Evolutionary conservation across 768 basidiomycete species (phyloP).

Genomic region (Polyporus arcularius): DNA sequence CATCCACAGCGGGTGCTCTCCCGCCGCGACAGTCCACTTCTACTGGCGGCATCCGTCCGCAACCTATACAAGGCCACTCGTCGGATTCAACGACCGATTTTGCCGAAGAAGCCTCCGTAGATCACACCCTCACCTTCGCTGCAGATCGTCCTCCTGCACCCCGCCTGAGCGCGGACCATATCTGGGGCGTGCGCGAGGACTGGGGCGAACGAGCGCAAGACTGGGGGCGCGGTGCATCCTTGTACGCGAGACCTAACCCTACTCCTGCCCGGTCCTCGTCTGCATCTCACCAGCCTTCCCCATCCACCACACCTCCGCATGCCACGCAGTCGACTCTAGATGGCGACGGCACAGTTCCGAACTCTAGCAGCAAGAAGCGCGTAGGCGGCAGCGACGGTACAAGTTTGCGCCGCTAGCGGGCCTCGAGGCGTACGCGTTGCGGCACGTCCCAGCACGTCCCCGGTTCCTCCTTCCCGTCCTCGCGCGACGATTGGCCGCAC

Average conservation of each 20-base stretch:
- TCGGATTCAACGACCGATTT: slow-evolving; percentile 19
- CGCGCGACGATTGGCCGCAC: background rate
- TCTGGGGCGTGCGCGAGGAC: slow-evolving; percentile 43
- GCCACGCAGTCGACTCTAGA: background rate
- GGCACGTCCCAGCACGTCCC: no score
- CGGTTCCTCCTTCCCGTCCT: background rate
- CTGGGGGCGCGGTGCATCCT: slow-evolving; percentile 21
- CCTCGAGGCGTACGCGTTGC: slow-evolving; percentile 1
- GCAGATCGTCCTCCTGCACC: slow-evolving; percentile 34
- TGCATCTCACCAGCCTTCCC: background rate
- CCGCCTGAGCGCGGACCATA: slow-evolving; percentile 36
- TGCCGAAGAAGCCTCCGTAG: slow-evolving; percentile 23
- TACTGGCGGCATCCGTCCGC: background rate
- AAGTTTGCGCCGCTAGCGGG: slow-evolving; percentile 8
- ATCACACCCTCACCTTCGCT: background rate
- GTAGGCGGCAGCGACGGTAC: slow-evolving; percentile 5
- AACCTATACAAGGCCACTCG: background rate
- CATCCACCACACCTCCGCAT: background rate
- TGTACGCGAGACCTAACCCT: background rate
- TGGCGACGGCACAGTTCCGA: background rate
- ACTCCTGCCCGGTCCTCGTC: background rate
- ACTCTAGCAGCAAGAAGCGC: background rate
- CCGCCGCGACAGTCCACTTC: background rate
- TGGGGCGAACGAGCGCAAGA: slow-evolving; percentile 30
- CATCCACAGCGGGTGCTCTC: background rate